Conservation (phyloP, 164 flowering plant genomes). For the Stephania yunnanensis region DNA sequence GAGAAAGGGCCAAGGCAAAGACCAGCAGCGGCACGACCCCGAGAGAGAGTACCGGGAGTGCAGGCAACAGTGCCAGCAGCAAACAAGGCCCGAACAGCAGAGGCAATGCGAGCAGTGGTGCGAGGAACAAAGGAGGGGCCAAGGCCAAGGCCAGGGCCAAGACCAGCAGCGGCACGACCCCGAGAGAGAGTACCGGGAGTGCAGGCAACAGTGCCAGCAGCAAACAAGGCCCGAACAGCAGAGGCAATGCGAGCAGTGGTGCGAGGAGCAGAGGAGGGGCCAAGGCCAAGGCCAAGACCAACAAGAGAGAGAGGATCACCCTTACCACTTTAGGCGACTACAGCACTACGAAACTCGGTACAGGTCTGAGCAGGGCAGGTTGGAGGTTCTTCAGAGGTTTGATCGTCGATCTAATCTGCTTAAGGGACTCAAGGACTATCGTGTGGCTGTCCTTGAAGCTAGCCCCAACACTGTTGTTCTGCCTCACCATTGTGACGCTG, state of each 20-base stretch:
- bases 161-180: too few species aligned
- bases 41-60: too few species aligned
- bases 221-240: not conserved
- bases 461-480: conserved; percentile 39
- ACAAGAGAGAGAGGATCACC: conserved; percentile 12
- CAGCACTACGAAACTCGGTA: conserved; percentile 24
- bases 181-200: too few species aligned
- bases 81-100: too few species aligned
- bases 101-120: too few species aligned
- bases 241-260: not conserved
- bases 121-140: too few species aligned
- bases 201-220: not conserved
- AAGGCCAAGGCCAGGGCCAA: too few species aligned
- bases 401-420: conserved; percentile 34
- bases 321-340: conserved; percentile 38
- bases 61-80: too few species aligned
- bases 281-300: not conserved
- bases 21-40: too few species aligned
- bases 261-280: not conserved
- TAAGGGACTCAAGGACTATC: conserved; percentile 38
- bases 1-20: too few species aligned
- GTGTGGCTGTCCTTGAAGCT: conserved; percentile 39
- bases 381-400: conserved; percentile 37
- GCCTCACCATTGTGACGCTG: conserved; percentile 50
- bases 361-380: conserved; percentile 34